phyloP scores from a whole-genome alignment of 208 protist species.

The Naegleria gruberi region DNA sequence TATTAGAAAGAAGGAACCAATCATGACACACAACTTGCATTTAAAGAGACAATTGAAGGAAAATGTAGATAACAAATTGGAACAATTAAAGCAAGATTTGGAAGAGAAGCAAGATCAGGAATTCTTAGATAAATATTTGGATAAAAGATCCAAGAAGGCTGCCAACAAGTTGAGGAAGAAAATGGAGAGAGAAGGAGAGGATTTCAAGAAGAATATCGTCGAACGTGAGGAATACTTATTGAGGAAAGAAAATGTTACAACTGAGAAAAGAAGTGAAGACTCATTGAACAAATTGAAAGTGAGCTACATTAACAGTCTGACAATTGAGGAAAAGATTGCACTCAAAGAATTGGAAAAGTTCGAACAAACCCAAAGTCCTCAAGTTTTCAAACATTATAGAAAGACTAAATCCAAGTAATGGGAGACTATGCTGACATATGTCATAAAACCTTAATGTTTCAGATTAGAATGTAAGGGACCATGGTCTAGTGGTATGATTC shows the following conservation, averaged over 20 bases:
- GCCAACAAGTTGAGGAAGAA: not conserved
- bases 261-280: not conserved
- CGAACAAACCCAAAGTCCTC: not conserved
- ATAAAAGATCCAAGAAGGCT: not conserved
- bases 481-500: no score
- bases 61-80: not conserved
- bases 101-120: not conserved
- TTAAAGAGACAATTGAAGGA: not conserved
- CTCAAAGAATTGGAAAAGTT: not conserved
- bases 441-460: no score
- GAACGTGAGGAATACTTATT: not conserved
- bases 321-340: not conserved
- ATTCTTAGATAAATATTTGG: not conserved
- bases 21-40: not conserved
- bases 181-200: not conserved
- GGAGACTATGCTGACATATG: no score
- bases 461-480: no score
- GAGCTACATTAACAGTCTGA: not conserved
- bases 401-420: not conserved
- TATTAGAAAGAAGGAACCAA: not conserved
- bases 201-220: not conserved
- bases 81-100: not conserved
- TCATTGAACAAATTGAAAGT: not conserved
- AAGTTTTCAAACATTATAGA: not conserved
- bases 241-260: no score